A percentile compares a stretch with the other conserved stretches of the same genome.
phyloP scores from a whole-genome alignment of 371 early-diverging fungal genomes.

The Mycotypha africana region DNA sequence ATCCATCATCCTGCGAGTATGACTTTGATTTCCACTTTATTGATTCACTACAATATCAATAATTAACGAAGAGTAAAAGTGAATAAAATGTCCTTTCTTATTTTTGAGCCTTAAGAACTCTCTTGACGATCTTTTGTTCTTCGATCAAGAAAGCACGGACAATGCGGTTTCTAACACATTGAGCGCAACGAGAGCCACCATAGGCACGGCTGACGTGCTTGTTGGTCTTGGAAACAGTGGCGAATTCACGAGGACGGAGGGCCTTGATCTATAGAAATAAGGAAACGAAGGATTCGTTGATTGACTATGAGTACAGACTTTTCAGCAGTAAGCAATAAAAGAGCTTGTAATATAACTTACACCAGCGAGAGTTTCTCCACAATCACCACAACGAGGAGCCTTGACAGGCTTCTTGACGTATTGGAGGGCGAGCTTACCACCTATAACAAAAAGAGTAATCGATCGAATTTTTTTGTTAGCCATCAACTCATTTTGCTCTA shows the following conservation, averaged over 20 bases:
- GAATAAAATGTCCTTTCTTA: conserved; percentile 1
- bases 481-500: no score
- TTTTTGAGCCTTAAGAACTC: conserved; percentile 84
- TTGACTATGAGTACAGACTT: no score
- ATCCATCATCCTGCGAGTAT: not conserved
- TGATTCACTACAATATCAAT: no score
- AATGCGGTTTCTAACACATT: conserved; percentile 93
- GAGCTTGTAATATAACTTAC: conserved; percentile 63
- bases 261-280: conserved; percentile 81
- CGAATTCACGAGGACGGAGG: conserved; percentile 89
- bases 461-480: no score
- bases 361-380: conserved; percentile 86
- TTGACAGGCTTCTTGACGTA: conserved; percentile 91
- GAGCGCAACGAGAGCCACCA: conserved; percentile 93
- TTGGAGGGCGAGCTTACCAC: conserved; percentile 89
- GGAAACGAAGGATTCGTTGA: no score
- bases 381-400: conserved; percentile 97
- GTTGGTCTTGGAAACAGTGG: conserved; percentile 86
- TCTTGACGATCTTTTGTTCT: conserved; percentile 99
- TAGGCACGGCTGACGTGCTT: conserved; percentile 96
- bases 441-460: conserved; percentile 22
- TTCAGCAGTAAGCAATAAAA: no score
- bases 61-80: no score
- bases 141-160: conserved; percentile 98
- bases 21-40: not conserved